Percentiles rank a stretch among this genome's conserved stretches.
These are phyloP conservation scores for Leccinum proliferum DNA, from an alignment of 1,284 basidiomycete species.

Conservation along the genomic window DNA sequence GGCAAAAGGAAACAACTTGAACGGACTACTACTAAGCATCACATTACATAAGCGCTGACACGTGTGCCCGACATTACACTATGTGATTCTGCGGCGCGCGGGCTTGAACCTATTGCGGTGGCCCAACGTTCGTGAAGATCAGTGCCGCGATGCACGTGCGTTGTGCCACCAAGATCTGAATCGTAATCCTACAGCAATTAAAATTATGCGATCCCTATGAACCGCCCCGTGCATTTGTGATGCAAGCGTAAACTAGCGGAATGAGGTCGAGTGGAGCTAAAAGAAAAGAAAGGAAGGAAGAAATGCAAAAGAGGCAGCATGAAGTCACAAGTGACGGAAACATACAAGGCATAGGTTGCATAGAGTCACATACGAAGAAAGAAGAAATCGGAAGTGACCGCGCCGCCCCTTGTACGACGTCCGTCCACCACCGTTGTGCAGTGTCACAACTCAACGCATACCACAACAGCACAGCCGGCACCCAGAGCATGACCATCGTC, in stretches of 20 bases:
- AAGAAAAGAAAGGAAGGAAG: neutral
- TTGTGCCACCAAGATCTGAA: neutral
- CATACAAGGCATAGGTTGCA: conserved; percentile 10
- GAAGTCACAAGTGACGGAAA: neutral
- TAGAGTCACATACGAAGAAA: neutral
- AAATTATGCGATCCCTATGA: neutral
- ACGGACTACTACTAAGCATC: too few species aligned
- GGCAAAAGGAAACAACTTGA: too few species aligned
- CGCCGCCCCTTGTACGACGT: conserved; percentile 5
- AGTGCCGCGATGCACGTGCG: neutral
- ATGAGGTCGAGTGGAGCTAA: neutral
- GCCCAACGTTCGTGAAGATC: neutral
- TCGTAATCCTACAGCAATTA: conserved; percentile 1
- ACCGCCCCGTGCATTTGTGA: too few species aligned
- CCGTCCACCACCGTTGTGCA: conserved; percentile 12
- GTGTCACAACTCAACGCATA: conserved; percentile 8
- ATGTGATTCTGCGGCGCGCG: too few species aligned
- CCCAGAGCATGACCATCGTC: conserved; percentile 17
- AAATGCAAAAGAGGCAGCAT: conserved; percentile 3
- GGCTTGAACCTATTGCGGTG: too few species aligned
- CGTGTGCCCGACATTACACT: too few species aligned
- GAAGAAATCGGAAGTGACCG: neutral
- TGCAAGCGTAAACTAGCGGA: conserved; percentile 1
- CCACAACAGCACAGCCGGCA: conserved; percentile 17
- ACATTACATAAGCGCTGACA: too few species aligned